Conservation (phyloP, 2,329 filamentous ascomycete species). For the Colletotrichum eleusines region DNA sequence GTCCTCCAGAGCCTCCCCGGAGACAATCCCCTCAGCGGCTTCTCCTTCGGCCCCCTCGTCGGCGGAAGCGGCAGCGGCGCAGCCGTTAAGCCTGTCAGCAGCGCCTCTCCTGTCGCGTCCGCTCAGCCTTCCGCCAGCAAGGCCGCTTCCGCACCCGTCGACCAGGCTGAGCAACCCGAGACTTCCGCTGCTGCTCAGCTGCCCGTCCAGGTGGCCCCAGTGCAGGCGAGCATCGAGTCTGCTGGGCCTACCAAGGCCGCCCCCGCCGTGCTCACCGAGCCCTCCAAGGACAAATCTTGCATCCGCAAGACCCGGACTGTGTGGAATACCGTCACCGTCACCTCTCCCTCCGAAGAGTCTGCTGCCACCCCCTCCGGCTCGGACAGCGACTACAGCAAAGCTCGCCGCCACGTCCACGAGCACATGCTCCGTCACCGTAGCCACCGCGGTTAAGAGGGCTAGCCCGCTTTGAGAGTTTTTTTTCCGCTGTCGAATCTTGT, state of each 20-base stretch:
- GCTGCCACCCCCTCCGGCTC: slow-evolving; percentile 17
- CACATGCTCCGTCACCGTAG: slow-evolving; percentile 52
- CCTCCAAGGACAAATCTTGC: slow-evolving; percentile 44
- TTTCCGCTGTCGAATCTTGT: not conserved
- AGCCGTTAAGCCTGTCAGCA: slow-evolving; percentile 15
- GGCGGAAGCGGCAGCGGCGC: slow-evolving; percentile 21
- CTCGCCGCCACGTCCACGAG: slow-evolving; percentile 54
- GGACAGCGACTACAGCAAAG: slow-evolving; percentile 44
- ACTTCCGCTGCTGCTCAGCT: slow-evolving; percentile 20
- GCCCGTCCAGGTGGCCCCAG: slow-evolving; percentile 27
- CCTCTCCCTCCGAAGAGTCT: slow-evolving; percentile 60
- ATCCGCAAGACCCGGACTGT: slow-evolving; percentile 53
- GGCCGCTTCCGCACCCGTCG: not conserved
- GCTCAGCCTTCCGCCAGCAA: slow-evolving; percentile 18
- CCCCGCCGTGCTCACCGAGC: slow-evolving; percentile 40
- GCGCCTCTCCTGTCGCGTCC: not conserved
- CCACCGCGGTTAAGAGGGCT: slow-evolving; percentile 46
- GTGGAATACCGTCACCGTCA: slow-evolving; percentile 60
- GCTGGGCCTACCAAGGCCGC: slow-evolving; percentile 20
- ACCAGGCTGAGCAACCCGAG: slow-evolving; percentile 9
- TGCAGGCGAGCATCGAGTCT: slow-evolving; percentile 11
- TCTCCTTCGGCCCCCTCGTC: slow-evolving; percentile 50
- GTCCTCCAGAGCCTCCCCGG: slow-evolving; percentile 65
- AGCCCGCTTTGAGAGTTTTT: not conserved
- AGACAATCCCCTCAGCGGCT: slow-evolving; percentile 66